Evolutionary conservation across 1,284 basidiomycete genomes (phyloP), one percentile per base, ranked within the genome.

Genomic region (Ustilago loliicola): DNA sequence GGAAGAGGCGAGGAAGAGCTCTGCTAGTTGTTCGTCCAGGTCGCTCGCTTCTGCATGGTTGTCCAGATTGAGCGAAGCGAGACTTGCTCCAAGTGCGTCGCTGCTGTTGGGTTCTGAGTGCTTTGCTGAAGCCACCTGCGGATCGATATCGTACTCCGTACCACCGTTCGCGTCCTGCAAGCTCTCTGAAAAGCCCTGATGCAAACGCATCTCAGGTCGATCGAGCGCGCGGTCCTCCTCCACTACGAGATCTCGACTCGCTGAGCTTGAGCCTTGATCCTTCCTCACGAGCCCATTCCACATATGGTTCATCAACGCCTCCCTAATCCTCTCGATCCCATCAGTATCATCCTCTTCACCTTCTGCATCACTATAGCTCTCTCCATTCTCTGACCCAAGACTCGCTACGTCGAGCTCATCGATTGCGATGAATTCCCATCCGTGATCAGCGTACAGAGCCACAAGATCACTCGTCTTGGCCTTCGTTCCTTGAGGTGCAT

Each of bases 341-440:
- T 66, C 66, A 13, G 45, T 53, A 17, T 80, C 80, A 27, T n/a
- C n/a, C n/a, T 61, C 57, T 8, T 67, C 72, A 2, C 27, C 45
- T 17, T 64, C 66, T 2, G 42, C 57, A 34, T 76, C 58, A 11
- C 65, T 77, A 21, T 61, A 54, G 1, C 55, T 62, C 23, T 66
- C 68, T 3, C 59, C 75, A 6, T 64, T 51, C 15, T 55, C 61
- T 2, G 54, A 45, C 1, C 29, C 54, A 13, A n/a, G 17, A 53
- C 30, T 8, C 17, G 2, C 61, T 3, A 11, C 70, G 17, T 68
- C 62, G 3, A 66, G 45, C 19, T 77, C 77, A n/a, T 71, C 80
- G 21, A 75, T 65, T 15, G 69, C 72, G 55, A 83, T 70, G 61
- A 73, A 83, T 30, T 83, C 82, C 82, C 82, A 83, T 5, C 82